Evolutionary conservation across 176 grass and related monocot genomes (phyloP).

Genomic region (Oryza australiensis): DNA sequence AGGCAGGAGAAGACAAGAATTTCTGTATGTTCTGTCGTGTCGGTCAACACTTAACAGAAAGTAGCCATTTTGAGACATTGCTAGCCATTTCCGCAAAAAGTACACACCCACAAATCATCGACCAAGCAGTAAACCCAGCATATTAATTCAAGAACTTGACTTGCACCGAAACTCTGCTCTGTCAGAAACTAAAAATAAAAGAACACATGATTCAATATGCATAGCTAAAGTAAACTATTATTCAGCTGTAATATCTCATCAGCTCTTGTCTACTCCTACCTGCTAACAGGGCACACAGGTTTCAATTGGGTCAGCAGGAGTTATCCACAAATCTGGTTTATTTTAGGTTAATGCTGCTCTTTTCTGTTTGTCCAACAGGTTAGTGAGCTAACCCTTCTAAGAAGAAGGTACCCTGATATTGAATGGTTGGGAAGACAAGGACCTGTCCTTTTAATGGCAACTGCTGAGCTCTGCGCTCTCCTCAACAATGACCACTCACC

Average conservation of each 20-base stretch:
- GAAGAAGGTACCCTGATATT: not conserved
- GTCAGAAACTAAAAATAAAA: not conserved
- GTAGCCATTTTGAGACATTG: not conserved
- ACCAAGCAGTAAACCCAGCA: slow-evolving; percentile 1
- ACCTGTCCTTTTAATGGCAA: slow-evolving; percentile 34
- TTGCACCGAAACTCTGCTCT: slow-evolving; percentile 18
- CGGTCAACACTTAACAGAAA: slow-evolving; percentile 17
- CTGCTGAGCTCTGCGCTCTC: slow-evolving; percentile 24
- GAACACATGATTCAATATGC: not conserved
- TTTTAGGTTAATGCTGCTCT: not conserved
- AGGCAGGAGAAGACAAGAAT: not conserved
- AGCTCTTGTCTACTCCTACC: not conserved
- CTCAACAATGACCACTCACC: slow-evolving; percentile 38
- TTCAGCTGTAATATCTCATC: not conserved
- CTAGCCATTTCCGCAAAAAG: not conserved
- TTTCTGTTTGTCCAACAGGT: not conserved
- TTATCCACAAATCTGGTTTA: slow-evolving; percentile 9
- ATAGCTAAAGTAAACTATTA: not conserved
- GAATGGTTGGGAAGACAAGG: slow-evolving; percentile 22
- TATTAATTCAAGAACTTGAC: not conserved
- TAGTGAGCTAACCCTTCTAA: slow-evolving; percentile 9
- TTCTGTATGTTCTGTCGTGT: not conserved
- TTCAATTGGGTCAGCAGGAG: slow-evolving; percentile 7
- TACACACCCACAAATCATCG: not conserved
- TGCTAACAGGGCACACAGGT: not conserved